Conservation (phyloP, 2,329 filamentous ascomycete species). For the Cucurbitaria berberidis region DNA sequence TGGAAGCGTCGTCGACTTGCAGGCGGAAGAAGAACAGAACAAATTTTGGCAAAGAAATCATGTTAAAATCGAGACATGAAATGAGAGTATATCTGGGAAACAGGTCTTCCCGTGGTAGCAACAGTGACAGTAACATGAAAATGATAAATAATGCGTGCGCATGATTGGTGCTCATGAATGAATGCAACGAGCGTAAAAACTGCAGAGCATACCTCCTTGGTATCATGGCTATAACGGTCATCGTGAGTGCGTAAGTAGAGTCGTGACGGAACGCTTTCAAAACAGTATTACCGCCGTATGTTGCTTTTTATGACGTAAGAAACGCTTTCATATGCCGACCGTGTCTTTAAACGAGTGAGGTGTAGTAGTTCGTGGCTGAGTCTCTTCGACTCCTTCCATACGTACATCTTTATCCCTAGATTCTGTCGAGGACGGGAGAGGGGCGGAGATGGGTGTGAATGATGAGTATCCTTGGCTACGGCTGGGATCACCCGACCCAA, state of each 20-base stretch:
- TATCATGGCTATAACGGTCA: conserved; percentile 46
- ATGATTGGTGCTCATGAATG: conserved; percentile 34
- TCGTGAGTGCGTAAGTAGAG: conserved; percentile 47
- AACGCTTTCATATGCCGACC: conserved; percentile 51
- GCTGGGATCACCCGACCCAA: conserved; percentile 35
- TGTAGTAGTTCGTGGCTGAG: conserved; percentile 48
- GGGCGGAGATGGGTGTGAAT: conserved; percentile 46
- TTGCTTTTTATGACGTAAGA: conserved; percentile 47
- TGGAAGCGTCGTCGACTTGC: conserved; percentile 39
- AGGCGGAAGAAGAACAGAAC: conserved; percentile 1
- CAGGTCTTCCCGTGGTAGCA: conserved; percentile 9
- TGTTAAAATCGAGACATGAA: conserved; percentile 11
- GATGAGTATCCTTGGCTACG: conserved; percentile 41
- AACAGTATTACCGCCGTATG: conserved; percentile 46
- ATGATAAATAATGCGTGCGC: conserved; percentile 30
- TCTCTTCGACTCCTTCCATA: conserved; percentile 49
- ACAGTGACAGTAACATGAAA: conserved; percentile 19
- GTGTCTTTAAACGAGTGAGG: conserved; percentile 53
- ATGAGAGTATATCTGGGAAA: conserved; percentile 21
- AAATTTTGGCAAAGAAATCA: conserved; percentile 21
- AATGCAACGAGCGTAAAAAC: conserved; percentile 33
- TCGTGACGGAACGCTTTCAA: conserved; percentile 47
- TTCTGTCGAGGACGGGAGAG: conserved; percentile 41
- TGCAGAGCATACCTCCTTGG: conserved; percentile 46
- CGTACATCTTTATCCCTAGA: conserved; percentile 42